A percentile compares a stretch with the other conserved stretches of the same genome.
These are phyloP conservation scores for Chiua sp. DNA, from an alignment of 1,284 basidiomycete genomes.

Conservation along the genomic window DNA sequence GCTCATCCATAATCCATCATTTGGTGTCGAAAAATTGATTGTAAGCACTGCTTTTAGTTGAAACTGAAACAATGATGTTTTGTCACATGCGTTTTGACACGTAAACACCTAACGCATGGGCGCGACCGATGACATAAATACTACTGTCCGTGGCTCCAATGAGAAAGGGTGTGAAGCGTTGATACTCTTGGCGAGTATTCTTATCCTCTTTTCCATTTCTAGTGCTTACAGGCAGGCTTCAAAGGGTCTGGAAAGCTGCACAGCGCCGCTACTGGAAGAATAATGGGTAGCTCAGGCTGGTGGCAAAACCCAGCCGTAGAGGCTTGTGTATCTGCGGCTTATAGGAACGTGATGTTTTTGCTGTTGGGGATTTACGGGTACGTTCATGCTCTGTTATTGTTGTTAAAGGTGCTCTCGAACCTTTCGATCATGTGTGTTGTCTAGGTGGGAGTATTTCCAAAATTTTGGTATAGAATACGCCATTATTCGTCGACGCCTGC, in stretches of 20 bases:
- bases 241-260: background rate
- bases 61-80: no score
- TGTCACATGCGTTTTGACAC: no score
- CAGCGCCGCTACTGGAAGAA: background rate
- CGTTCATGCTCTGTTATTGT: background rate
- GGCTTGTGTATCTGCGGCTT: background rate
- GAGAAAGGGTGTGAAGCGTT: no score
- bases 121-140: no score
- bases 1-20: no score
- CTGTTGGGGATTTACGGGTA: conserved; percentile 20
- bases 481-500: conserved; percentile 20
- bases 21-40: no score
- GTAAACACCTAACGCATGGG: no score
- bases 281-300: conserved; percentile 21
- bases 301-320: conserved; percentile 12
- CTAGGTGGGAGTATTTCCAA: conserved; percentile 31
- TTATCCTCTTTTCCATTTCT: no score
- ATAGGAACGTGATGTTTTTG: conserved; percentile 10
- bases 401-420: background rate
- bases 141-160: no score
- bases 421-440: background rate
- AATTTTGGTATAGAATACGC: conserved; percentile 24
- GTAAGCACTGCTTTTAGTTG: no score
- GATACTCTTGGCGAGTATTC: no score
- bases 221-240: background rate